A percentile compares a stretch with the other conserved stretches of the same genome.
Evolutionary conservation across 345 rosid species (phyloP).

Genomic region (Laguncularia racemosa): DNA sequence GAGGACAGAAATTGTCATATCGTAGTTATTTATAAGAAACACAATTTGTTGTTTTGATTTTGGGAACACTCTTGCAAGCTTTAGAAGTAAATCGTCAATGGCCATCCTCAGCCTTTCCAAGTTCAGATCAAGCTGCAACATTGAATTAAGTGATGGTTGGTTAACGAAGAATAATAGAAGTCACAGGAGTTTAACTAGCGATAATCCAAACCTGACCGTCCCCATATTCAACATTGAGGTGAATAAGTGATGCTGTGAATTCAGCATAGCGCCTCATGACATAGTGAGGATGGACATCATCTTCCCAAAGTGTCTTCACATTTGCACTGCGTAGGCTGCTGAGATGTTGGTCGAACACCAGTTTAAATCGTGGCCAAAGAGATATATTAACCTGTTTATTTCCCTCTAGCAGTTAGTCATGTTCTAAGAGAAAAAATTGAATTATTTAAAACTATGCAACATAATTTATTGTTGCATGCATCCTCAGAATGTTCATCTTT

Average conservation of each 20-base stretch:
- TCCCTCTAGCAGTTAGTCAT: neutral
- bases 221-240: conserved; percentile 88
- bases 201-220: conserved; percentile 77
- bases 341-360: conserved; percentile 91
- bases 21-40: conserved; percentile 92
- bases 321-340: conserved; percentile 88
- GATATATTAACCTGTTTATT: conserved; percentile 80
- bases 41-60: conserved; percentile 71
- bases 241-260: conserved; percentile 94
- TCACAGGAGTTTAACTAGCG: neutral
- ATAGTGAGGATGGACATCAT: conserved; percentile 97
- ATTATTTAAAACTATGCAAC: no score
- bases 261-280: conserved; percentile 99
- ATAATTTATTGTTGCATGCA: no score
- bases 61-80: conserved; percentile 72
- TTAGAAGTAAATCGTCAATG: conserved; percentile 74
- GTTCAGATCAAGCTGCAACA: conserved; percentile 86
- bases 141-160: neutral
- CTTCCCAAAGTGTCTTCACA: conserved; percentile 88
- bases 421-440: neutral
- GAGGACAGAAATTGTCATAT: conserved; percentile 87
- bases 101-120: conserved; percentile 96
- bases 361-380: conserved; percentile 96
- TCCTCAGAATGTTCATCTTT: no score
- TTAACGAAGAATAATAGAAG: neutral